Evolutionary conservation across 139 green algal genomes (phyloP).

Genomic region (Ettlia oleoabundans): DNA sequence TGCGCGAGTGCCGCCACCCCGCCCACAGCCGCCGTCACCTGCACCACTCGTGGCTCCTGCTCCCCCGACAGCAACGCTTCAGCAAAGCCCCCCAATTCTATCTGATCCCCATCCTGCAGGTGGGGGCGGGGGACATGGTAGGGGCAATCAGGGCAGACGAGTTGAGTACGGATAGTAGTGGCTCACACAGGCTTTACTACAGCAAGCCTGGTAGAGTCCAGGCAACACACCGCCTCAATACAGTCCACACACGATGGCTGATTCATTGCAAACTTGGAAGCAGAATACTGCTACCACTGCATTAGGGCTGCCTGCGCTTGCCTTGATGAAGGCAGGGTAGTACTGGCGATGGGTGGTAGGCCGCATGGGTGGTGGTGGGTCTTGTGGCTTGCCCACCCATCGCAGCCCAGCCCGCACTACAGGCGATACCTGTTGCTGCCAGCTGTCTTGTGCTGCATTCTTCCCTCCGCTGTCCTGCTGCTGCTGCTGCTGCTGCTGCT

Average conservation of each 20-base stretch:
- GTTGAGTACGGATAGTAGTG: not conserved
- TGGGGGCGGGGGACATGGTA: not conserved
- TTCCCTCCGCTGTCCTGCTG: not conserved
- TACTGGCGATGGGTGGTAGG: not conserved
- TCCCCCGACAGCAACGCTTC: constrained; percentile 1
- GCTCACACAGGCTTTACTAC: no score
- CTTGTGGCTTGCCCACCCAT: not conserved
- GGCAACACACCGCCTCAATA: no score
- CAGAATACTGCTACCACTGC: no score
- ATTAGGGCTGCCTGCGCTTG: not conserved
- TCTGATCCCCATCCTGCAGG: not conserved
- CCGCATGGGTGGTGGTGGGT: not conserved
- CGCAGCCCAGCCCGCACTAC: not conserved
- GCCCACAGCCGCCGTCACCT: not conserved
- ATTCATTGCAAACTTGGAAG: no score
- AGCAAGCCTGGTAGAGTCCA: no score
- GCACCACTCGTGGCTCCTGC: not conserved
- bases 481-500: constrained; percentile 7
- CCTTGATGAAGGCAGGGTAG: constrained; percentile 7
- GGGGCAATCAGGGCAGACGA: no score
- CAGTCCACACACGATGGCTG: no score
- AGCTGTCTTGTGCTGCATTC: not conserved
- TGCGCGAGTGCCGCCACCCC: not conserved
- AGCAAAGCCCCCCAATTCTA: not conserved
- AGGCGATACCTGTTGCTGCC: no score